phyloP scores from a whole-genome alignment of 1,139 yeast genomes.

The Yamadazyma mexicana region DNA sequence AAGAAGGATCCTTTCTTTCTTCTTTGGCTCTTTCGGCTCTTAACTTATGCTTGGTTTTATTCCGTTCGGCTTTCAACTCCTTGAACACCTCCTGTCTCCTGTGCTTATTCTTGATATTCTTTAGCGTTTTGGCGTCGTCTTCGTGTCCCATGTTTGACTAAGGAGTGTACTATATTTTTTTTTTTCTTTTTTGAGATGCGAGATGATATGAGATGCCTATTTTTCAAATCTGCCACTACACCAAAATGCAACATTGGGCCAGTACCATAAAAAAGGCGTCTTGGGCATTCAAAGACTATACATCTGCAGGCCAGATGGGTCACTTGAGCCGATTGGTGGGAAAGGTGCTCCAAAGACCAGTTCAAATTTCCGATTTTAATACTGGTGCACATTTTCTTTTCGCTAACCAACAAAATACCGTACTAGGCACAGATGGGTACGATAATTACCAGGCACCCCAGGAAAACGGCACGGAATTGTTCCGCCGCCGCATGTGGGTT shows the following conservation, averaged over 20 bases:
- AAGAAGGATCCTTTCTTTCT: conserved; percentile 78
- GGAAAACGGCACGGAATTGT: conserved; percentile 27
- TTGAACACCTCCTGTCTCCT: conserved; percentile 79
- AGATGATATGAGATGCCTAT: conserved; percentile 2
- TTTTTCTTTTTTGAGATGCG: conserved; percentile 6
- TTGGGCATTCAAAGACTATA: conserved; percentile 16
- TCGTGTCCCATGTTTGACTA: conserved; percentile 16
- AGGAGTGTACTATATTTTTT: not conserved
- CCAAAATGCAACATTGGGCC: conserved; percentile 9
- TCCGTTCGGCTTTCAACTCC: conserved; percentile 69
- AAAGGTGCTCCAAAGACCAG: not conserved
- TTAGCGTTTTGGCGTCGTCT: conserved; percentile 28
- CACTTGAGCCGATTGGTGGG: conserved; percentile 10
- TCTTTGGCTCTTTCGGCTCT: conserved; percentile 80
- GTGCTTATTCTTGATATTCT: conserved; percentile 67
- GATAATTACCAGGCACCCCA: conserved; percentile 77
- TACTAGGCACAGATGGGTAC: conserved; percentile 73
- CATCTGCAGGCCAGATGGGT: conserved; percentile 9
- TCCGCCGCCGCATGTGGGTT: conserved; percentile 76
- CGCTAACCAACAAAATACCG: conserved; percentile 50
- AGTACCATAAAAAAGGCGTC: conserved; percentile 6
- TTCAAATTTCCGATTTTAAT: conserved; percentile 8
- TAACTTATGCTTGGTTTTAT: conserved; percentile 73
- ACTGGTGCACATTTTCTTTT: conserved; percentile 67
- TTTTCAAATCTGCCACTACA: conserved; percentile 3